Percentiles rank a stretch among this genome's conserved stretches.
phyloP scores from a whole-genome alignment of 306 rosid genomes.

The Acacia crassicarpa region DNA sequence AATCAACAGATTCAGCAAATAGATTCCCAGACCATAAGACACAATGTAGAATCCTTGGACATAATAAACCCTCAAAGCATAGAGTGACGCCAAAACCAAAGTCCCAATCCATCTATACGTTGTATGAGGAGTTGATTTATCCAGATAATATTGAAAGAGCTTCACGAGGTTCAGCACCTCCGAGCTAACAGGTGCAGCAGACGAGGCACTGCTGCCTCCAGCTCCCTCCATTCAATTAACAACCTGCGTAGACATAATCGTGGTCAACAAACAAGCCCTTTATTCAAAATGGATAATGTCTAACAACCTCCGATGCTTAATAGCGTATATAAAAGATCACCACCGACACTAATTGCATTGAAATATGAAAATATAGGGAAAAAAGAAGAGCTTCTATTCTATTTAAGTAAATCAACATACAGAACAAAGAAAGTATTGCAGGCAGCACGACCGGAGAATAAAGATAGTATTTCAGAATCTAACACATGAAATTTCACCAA shows the following conservation, averaged over 20 bases:
- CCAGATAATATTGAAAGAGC: conserved; percentile 73
- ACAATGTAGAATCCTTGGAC: conserved; percentile 82
- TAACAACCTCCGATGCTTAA: not conserved
- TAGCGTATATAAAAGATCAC: not conserved
- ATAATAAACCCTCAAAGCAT: conserved; percentile 67
- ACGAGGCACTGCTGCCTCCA: conserved; percentile 67
- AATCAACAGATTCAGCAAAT: conserved; percentile 80
- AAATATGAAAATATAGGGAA: not conserved
- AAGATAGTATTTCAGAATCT: not conserved
- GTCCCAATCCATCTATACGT: conserved; percentile 76
- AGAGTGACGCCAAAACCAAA: conserved; percentile 40
- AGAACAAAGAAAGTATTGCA: not conserved
- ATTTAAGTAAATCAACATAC: not conserved
- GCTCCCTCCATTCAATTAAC: conserved; percentile 74
- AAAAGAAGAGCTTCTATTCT: not conserved
- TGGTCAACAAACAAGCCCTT: conserved; percentile 19
- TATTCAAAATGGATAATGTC: not conserved
- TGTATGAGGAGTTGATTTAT: conserved; percentile 72
- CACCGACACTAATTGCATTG: not conserved
- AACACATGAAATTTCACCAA: not conserved
- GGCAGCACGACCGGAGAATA: not conserved
- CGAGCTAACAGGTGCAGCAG: conserved; percentile 62
- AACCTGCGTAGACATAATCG: conserved; percentile 39
- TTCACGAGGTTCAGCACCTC: conserved; percentile 57
- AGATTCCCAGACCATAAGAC: conserved; percentile 84